Conservation (phyloP, 2,329 filamentous ascomycete species). For the Plenodomus tracheiphilus region DNA sequence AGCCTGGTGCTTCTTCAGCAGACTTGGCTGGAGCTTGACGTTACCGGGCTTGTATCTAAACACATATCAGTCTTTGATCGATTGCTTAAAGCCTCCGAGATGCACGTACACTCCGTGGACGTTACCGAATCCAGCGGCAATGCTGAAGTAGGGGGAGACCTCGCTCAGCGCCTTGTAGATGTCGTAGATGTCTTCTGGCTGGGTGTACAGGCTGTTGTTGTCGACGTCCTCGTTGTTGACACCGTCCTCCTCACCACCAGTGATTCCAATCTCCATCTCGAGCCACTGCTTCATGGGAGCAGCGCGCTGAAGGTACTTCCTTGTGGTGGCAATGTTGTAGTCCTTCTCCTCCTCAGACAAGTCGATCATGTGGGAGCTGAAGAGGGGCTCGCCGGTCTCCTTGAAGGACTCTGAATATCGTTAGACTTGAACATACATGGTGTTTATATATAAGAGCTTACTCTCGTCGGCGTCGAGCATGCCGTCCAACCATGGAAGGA, state of each 20-base stretch:
- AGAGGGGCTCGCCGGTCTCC: conserved; percentile 62
- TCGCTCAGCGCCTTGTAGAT: conserved; percentile 67
- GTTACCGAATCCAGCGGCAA: conserved; percentile 87
- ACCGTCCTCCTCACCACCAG: conserved; percentile 95
- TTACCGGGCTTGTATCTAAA: conserved; percentile 71
- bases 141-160: conserved; percentile 90
- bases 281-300: conserved; percentile 96
- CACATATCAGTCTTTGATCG: not conserved
- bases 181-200: conserved; percentile 36
- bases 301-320: conserved; percentile 77
- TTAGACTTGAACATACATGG: conserved; percentile 57
- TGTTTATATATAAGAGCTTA: conserved; percentile 82
- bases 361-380: conserved; percentile 96
- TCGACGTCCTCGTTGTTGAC: conserved; percentile 85
- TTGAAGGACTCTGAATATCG: conserved; percentile 70
- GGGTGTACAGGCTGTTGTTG: conserved; percentile 5
- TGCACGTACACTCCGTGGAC: conserved; percentile 79
- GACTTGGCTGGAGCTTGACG: conserved; percentile 77
- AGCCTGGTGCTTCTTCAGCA: conserved; percentile 94
- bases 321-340: conserved; percentile 87
- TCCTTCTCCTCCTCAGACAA: conserved; percentile 75
- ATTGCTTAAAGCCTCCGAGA: not conserved
- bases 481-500: conserved; percentile 84
- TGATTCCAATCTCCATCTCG: conserved; percentile 88
- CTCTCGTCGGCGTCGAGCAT: conserved; percentile 84